These are phyloP conservation scores for Benincasa hispida DNA, from an alignment of 306 rosid species.

Conservation along the genomic window DNA sequence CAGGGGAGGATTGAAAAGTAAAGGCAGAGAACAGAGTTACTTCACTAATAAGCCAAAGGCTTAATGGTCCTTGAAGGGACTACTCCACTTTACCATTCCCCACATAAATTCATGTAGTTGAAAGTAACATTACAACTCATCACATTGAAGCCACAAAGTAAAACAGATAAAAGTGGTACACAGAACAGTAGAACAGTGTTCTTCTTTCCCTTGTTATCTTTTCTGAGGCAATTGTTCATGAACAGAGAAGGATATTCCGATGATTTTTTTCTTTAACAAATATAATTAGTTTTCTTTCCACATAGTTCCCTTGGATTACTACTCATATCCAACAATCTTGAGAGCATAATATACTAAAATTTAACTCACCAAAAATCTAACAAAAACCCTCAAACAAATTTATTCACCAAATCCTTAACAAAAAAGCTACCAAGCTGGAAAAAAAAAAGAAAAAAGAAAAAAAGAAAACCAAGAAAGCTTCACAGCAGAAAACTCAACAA, in stretches of 20 bases:
- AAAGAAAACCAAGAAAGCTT: neutral
- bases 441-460: neutral
- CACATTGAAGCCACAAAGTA: neutral
- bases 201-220: neutral
- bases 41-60: conserved; percentile 7
- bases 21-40: conserved; percentile 1
- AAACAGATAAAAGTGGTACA: neutral
- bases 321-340: neutral
- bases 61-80: conserved; percentile 9
- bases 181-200: neutral
- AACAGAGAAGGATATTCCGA: neutral
- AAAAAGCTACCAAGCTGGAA: neutral
- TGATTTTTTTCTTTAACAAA: neutral
- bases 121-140: conserved; percentile 8
- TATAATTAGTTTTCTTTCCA: neutral
- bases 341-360: neutral
- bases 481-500: neutral
- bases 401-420: neutral
- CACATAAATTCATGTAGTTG: conserved; percentile 4
- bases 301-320: neutral
- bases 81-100: conserved; percentile 9
- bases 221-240: neutral
- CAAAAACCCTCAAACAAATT: neutral
- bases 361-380: neutral
- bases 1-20: conserved; percentile 4